Conservation (phyloP, 371 early-diverging fungal genomes). For the Mucor lusitanicus region DNA sequence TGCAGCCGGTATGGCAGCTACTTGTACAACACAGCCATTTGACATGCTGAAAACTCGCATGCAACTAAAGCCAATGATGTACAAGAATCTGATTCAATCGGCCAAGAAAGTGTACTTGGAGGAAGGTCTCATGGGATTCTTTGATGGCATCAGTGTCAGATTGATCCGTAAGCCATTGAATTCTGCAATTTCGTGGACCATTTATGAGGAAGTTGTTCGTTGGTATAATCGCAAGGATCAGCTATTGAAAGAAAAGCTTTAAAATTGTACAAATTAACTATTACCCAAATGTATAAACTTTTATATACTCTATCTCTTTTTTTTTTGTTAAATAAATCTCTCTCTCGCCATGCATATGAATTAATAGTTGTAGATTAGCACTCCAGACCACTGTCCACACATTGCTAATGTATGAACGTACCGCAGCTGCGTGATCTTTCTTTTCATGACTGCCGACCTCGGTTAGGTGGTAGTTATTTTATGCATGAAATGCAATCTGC, state of each 20-base stretch:
- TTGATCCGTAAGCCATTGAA: constrained; percentile 85
- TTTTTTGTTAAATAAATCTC: constrained; percentile 2
- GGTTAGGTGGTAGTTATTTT: no score
- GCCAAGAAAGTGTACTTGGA: constrained; percentile 61
- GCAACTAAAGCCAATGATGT: constrained; percentile 82
- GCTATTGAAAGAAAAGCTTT: constrained; percentile 25
- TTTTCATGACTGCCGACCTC: no score
- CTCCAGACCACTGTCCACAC: no score
- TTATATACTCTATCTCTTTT: not conserved
- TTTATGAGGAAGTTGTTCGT: constrained; percentile 84
- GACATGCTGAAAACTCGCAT: constrained; percentile 93
- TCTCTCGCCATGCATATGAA: not conserved
- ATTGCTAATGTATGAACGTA: no score
- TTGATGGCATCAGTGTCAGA: constrained; percentile 86
- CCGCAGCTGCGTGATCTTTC: no score
- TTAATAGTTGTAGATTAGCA: not conserved
- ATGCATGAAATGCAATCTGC: no score
- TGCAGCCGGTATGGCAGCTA: constrained; percentile 74
- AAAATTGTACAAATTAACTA: constrained; percentile 1
- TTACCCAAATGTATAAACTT: not conserved
- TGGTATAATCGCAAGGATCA: constrained; percentile 30
- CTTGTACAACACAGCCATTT: constrained; percentile 90
- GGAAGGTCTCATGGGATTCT: constrained; percentile 78
- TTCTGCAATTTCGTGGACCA: constrained; percentile 92
- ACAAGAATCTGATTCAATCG: constrained; percentile 64